phyloP scores from a whole-genome alignment of 176 grass and related monocot species.

The Hordeum marinum region DNA sequence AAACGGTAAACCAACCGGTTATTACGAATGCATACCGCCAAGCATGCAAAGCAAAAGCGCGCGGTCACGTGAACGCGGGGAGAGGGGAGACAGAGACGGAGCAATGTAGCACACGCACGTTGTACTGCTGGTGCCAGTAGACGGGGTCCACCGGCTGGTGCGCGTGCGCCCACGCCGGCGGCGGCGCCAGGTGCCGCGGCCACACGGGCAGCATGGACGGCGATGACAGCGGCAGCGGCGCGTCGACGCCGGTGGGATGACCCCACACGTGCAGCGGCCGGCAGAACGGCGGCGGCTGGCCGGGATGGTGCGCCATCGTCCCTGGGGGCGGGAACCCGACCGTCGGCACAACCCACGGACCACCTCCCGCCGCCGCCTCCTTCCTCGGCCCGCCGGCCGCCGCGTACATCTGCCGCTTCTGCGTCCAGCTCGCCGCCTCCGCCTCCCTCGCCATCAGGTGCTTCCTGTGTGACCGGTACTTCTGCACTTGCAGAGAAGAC shows the following conservation, averaged over 20 bases:
- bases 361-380: not conserved
- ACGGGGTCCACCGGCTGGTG: conserved; percentile 39
- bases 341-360: conserved; percentile 54
- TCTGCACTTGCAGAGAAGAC: conserved; percentile 36
- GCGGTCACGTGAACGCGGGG: not conserved
- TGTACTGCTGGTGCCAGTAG: conserved; percentile 77
- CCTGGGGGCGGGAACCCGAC: conserved; percentile 54
- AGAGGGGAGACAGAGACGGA: not conserved
- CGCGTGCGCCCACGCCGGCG: conserved; percentile 33
- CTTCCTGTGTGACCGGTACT: conserved; percentile 90
- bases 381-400: not conserved
- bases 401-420: conserved; percentile 54
- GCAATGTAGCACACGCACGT: conserved; percentile 17
- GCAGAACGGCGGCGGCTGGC: conserved; percentile 21
- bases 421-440: conserved; percentile 72
- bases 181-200: conserved; percentile 45
- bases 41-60: not conserved
- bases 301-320: conserved; percentile 31
- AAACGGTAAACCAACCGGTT: not conserved
- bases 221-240: not conserved
- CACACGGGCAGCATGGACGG: conserved; percentile 40
- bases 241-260: conserved; percentile 26
- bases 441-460: conserved; percentile 76
- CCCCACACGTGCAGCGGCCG: conserved; percentile 58
- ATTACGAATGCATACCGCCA: not conserved